A percentile compares a stretch with the other conserved stretches of the same genome.
Conservation (phyloP, 805 yeast species). For the Grigorovia yakushimaensis region DNA sequence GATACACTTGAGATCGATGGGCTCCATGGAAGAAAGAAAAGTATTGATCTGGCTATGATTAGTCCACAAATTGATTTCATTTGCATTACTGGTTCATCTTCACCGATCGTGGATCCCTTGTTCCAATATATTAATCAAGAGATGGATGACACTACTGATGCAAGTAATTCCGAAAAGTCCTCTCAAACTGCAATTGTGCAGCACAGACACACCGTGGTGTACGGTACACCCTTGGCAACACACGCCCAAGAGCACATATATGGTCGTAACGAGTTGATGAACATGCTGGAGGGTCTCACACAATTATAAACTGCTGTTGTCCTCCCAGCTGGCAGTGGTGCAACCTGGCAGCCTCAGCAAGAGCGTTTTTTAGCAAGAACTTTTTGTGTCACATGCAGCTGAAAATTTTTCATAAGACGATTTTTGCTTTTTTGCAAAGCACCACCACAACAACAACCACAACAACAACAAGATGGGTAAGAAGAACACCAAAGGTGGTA, state of each 20-base stretch:
- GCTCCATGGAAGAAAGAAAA: background rate
- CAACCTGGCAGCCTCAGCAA: background rate
- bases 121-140: slow-evolving; percentile 44
- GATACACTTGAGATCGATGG: background rate
- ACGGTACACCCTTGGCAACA: slow-evolving; percentile 40
- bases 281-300: slow-evolving; percentile 30
- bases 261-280: slow-evolving; percentile 61
- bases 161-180: slow-evolving; percentile 24
- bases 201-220: slow-evolving; percentile 44
- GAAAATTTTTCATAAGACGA: background rate
- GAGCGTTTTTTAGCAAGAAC: too few relatives aligned
- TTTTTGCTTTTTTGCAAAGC: background rate
- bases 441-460: background rate
- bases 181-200: background rate
- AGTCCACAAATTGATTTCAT: slow-evolving; percentile 32
- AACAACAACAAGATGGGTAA: slow-evolving; percentile 26
- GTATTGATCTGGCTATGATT: background rate
- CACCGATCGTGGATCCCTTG: slow-evolving; percentile 57
- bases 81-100: slow-evolving; percentile 54
- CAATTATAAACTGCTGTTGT: background rate
- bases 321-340: background rate
- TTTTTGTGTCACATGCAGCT: background rate
- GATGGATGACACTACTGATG: slow-evolving; percentile 27
- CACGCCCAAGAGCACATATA: slow-evolving; percentile 54
- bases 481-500: slow-evolving; percentile 56